phyloP scores from a whole-genome alignment of 768 basidiomycete species.

The Calvatia gigantea region DNA sequence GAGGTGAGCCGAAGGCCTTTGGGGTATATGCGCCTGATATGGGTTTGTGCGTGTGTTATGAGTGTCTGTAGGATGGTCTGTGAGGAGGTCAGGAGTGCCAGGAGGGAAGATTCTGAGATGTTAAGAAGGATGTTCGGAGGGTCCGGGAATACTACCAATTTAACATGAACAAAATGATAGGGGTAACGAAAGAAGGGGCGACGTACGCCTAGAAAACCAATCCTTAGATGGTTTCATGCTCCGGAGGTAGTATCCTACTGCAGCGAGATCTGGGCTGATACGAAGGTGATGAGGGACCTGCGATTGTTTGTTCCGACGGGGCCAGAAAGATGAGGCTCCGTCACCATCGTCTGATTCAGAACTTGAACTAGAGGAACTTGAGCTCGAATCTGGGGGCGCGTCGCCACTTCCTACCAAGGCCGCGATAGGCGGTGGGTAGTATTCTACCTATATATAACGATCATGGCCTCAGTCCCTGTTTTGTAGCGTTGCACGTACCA shows the following conservation, averaged over 20 bases:
- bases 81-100: conserved; percentile 27
- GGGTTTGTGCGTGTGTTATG: conserved; percentile 38
- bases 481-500: conserved; percentile 37
- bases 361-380: conserved; percentile 8
- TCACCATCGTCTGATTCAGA: conserved; percentile 7
- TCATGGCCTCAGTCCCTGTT: neutral
- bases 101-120: conserved; percentile 50
- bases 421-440: conserved; percentile 35
- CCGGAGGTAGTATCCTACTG: conserved; percentile 55
- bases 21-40: conserved; percentile 57
- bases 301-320: neutral
- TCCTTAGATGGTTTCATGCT: conserved; percentile 58
- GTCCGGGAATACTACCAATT: conserved; percentile 34
- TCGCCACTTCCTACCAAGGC: conserved; percentile 19
- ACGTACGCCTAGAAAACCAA: conserved; percentile 42
- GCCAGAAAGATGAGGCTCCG: conserved; percentile 7
- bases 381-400: conserved; percentile 18
- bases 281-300: neutral
- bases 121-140: conserved; percentile 56
- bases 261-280: conserved; percentile 33
- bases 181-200: neutral
- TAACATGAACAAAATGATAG: neutral
- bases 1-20: conserved; percentile 54
- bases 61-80: no score
- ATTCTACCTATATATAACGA: conserved; percentile 53